A percentile compares a stretch with the other conserved stretches of the same genome.
These are phyloP conservation scores for Sporormia fimetaria DNA, from an alignment of 495 filamentous ascomycete species.

Conservation along the genomic window DNA sequence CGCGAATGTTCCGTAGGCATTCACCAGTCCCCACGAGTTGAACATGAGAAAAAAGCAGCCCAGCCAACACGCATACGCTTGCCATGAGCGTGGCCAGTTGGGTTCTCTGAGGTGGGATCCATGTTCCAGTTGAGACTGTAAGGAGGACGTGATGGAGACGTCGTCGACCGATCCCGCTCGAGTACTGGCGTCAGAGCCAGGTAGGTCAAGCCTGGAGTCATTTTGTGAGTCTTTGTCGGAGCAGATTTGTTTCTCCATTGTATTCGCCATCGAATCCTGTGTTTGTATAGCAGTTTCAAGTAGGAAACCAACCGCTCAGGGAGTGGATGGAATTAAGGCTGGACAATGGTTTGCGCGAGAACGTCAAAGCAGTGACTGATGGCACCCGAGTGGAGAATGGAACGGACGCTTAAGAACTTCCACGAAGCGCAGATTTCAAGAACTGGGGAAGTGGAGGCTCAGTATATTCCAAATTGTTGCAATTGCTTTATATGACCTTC, in stretches of 20 bases:
- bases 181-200: constrained; percentile 5
- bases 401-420: too few species aligned
- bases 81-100: constrained; percentile 34
- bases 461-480: too few species aligned
- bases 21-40: constrained; percentile 36
- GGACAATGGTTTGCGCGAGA: too few species aligned
- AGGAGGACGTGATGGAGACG: constrained; percentile 9
- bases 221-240: constrained; percentile 8
- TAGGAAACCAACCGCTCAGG: too few species aligned
- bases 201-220: constrained; percentile 2
- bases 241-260: not conserved
- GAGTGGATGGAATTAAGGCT: too few species aligned
- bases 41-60: constrained; percentile 38
- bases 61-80: constrained; percentile 31
- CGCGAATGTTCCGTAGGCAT: constrained; percentile 35
- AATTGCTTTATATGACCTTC: not conserved
- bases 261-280: too few species aligned
- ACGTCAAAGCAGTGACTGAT: too few species aligned
- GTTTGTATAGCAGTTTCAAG: too few species aligned
- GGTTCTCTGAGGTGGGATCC: constrained; percentile 14
- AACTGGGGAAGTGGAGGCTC: too few species aligned
- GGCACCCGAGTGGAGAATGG: too few species aligned
- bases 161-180: constrained; percentile 12
- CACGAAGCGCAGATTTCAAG: too few species aligned
- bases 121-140: too few species aligned